phyloP scores from a whole-genome alignment of 2,329 filamentous ascomycete species.

The Sporothrix pallida region DNA sequence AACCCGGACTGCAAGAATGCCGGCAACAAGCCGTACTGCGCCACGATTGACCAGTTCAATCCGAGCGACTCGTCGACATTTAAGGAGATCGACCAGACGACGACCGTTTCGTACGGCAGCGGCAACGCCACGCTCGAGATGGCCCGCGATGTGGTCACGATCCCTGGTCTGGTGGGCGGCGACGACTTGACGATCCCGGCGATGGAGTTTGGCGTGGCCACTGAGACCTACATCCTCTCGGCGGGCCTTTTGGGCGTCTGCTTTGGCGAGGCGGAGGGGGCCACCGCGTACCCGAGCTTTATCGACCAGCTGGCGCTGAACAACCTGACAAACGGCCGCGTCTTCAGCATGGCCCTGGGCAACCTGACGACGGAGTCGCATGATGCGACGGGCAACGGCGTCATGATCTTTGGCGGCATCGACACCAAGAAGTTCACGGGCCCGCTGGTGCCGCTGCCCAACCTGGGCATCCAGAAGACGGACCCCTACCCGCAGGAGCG shows the following conservation, averaged over 20 bases:
- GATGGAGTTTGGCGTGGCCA: neutral
- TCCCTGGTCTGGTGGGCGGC: neutral
- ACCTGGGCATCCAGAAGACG: neutral
- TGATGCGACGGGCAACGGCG: neutral
- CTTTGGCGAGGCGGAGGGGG: neutral
- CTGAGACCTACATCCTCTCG: neutral
- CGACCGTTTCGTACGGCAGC: neutral
- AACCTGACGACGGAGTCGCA: neutral
- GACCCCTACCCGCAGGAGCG: neutral
- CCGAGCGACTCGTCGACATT: neutral
- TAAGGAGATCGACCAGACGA: neutral
- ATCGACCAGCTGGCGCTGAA: constrained; percentile 3
- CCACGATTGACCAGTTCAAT: neutral
- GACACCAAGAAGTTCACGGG: constrained; percentile 15
- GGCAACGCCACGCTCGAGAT: neutral
- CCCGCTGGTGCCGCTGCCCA: neutral
- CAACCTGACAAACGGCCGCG: constrained; percentile 7
- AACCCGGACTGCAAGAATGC: constrained; percentile 4
- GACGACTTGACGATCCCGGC: neutral
- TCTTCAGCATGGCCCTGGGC: constrained; percentile 11
- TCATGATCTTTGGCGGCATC: constrained; percentile 3
- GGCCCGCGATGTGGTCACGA: neutral
- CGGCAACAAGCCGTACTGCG: neutral
- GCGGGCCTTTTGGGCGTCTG: neutral
- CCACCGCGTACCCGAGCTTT: neutral